Evolutionary conservation across 768 basidiomycete species (phyloP).

Genomic region (Rhodotorula kratochvilovae): DNA sequence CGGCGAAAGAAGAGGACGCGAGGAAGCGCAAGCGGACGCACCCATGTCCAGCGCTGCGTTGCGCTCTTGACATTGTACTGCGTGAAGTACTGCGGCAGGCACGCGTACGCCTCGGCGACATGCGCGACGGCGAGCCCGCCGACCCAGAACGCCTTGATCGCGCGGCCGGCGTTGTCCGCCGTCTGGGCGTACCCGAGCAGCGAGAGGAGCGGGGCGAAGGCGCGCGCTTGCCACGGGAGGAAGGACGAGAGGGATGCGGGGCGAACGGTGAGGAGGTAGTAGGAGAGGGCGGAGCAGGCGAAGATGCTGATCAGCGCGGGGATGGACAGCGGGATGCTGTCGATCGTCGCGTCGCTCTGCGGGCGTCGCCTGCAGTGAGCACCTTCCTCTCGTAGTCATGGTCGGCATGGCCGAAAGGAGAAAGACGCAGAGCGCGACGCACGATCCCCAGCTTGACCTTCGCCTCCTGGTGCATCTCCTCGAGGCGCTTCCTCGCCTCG

Average conservation of each 20-base stretch:
- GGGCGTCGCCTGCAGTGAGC: too few species aligned
- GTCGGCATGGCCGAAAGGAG: too few species aligned
- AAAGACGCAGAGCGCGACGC: not conserved
- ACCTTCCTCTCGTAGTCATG: too few species aligned
- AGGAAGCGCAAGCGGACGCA: not conserved
- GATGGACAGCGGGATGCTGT: not conserved
- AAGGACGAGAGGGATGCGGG: not conserved
- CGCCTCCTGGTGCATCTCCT: slow-evolving; percentile 23
- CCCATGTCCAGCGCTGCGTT: not conserved
- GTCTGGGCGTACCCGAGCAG: not conserved
- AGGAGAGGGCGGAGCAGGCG: not conserved
- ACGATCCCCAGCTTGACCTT: slow-evolving; percentile 8
- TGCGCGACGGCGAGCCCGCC: not conserved
- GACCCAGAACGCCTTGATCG: not conserved
- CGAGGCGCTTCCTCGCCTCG: slow-evolving; percentile 19
- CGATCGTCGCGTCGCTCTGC: slow-evolving; percentile 8
- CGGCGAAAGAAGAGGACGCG: not conserved
- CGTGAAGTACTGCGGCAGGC: not conserved
- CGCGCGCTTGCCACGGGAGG: not conserved
- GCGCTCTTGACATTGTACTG: not conserved
- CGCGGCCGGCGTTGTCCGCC: not conserved
- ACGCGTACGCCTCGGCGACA: not conserved
- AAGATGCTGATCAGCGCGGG: not conserved
- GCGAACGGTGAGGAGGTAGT: not conserved
- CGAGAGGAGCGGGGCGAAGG: not conserved